Evolutionary conservation across 495 filamentous ascomycete genomes (phyloP), one percentile per base, ranked within the genome.

Genomic region (Penicillium chermesinum): DNA sequence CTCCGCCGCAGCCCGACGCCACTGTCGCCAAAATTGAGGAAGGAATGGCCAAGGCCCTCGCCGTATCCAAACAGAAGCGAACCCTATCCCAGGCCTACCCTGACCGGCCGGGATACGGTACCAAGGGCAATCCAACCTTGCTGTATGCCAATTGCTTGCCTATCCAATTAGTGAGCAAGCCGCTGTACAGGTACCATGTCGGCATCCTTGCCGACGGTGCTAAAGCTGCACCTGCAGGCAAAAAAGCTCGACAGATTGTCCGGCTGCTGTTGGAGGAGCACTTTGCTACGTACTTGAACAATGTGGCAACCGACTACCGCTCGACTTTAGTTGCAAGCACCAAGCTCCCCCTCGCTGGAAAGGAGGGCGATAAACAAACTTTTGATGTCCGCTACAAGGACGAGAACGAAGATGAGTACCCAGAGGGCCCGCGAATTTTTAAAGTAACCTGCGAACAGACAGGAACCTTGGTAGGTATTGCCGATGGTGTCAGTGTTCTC

Each of bases 61-160:
- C 43, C 14, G 58, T 57, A n/a, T 21, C 45, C 8, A 20, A 54
- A n/a, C 55, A 61, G 36, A 30, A 2, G 18, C 41, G 1, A 20
- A 38, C 10, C 46, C 52, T 36, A 57, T n/a, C n/a, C n/a, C n/a
- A 60, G 9, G 38, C 35, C 27, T 62, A 64, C 47, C 63, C 63
- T n/a, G 48, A 63, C 19, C 76, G 84, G 7, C 84, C 85, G n/a
- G 75, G 70, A 2, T 85, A 76, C 56, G 82, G 83, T 34, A 80
- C 68, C 1, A 49, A 49, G 12, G 85, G 85, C 14, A 60, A 25
- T 6, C 41, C 59, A 14, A 66, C 83, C 3, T 59, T 63, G 6
- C 68, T 88, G 0, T 85, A 77, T 71, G 73, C 84, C 30, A 88
- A 88, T 59, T 85, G 84, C 48, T 79, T 86, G 52, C 64, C 74